Percentiles rank a stretch among this genome's conserved stretches.
Conservation (phyloP, 306 rosid species). For the Aeschynomene evenia region DNA sequence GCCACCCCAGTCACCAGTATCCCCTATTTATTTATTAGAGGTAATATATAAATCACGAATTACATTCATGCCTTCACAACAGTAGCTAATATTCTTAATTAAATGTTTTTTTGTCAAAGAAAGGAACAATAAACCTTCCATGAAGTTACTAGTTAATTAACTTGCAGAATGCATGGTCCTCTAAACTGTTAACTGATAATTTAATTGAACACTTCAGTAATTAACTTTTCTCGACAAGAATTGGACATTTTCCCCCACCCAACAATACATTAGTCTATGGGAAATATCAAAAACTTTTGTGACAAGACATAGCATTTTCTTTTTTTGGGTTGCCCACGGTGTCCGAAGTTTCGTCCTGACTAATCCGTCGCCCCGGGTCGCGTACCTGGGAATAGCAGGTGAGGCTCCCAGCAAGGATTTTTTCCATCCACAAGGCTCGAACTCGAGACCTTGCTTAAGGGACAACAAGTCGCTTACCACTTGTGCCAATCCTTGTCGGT, state of each 20-base stretch:
- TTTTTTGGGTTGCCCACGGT: too few relatives aligned
- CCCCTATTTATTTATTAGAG: constrained; percentile 46
- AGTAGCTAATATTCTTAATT: too few relatives aligned
- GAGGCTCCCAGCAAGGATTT: too few relatives aligned
- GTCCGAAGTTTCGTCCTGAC: too few relatives aligned
- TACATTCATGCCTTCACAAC: not conserved
- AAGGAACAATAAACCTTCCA: not conserved
- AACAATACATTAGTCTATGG: not conserved
- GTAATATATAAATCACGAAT: not conserved
- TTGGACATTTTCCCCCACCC: not conserved
- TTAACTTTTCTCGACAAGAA: too few relatives aligned
- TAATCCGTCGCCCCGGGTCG: too few relatives aligned
- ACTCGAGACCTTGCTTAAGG: too few relatives aligned
- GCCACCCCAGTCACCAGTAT: constrained; percentile 33
- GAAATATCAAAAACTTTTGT: not conserved
- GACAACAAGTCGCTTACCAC: too few relatives aligned
- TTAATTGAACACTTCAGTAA: not conserved
- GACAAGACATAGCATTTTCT: not conserved
- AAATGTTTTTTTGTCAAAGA: not conserved
- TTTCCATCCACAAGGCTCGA: too few relatives aligned
- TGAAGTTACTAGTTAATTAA: not conserved
- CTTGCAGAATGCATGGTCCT: too few relatives aligned
- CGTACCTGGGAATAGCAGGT: too few relatives aligned
- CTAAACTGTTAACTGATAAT: not conserved
- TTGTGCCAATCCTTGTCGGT: too few relatives aligned